These are phyloP conservation scores for Epichloe hybrida DNA, from an alignment of 2,329 filamentous ascomycete species.

Conservation along the genomic window DNA sequence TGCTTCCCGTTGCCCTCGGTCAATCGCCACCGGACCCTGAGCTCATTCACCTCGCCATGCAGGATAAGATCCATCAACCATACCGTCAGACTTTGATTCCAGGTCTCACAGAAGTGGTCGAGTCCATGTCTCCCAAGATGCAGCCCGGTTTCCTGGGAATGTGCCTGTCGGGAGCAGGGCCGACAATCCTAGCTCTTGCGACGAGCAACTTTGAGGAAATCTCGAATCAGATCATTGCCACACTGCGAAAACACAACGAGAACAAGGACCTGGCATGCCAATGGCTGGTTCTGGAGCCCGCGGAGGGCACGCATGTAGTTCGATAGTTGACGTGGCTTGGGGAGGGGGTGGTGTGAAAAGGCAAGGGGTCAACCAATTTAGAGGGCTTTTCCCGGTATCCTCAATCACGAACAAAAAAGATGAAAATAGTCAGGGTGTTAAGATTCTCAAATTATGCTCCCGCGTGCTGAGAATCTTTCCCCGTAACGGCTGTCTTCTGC, in stretches of 20 bases:
- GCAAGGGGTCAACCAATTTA: not conserved
- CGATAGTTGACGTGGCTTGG: slow-evolving; percentile 14
- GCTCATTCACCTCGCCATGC: slow-evolving; percentile 95
- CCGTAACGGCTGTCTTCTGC: too few species aligned
- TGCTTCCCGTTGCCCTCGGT: slow-evolving; percentile 79
- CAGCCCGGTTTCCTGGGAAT: slow-evolving; percentile 85
- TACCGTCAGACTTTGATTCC: slow-evolving; percentile 89
- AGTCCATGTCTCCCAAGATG: slow-evolving; percentile 76
- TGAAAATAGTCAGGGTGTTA: too few species aligned
- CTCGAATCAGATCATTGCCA: slow-evolving; percentile 60
- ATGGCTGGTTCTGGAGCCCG: slow-evolving; percentile 82
- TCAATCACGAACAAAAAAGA: not conserved
- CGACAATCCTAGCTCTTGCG: slow-evolving; percentile 85
- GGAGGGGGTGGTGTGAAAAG: not conserved
- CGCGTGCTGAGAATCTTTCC: not conserved
- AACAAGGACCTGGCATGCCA: slow-evolving; percentile 60
- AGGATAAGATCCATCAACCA: slow-evolving; percentile 95
- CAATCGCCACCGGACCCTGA: slow-evolving; percentile 82
- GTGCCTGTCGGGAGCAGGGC: slow-evolving; percentile 86
- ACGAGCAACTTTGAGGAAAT: slow-evolving; percentile 83
- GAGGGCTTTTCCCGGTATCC: not conserved
- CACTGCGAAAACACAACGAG: slow-evolving; percentile 48
- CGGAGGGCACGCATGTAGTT: slow-evolving; percentile 50
- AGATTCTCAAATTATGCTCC: not conserved
- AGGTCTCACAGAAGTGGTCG: slow-evolving; percentile 77